Base-by-base conservation (phyloP, 352 stramenopile species). In the Pythium chondricola region DNA sequence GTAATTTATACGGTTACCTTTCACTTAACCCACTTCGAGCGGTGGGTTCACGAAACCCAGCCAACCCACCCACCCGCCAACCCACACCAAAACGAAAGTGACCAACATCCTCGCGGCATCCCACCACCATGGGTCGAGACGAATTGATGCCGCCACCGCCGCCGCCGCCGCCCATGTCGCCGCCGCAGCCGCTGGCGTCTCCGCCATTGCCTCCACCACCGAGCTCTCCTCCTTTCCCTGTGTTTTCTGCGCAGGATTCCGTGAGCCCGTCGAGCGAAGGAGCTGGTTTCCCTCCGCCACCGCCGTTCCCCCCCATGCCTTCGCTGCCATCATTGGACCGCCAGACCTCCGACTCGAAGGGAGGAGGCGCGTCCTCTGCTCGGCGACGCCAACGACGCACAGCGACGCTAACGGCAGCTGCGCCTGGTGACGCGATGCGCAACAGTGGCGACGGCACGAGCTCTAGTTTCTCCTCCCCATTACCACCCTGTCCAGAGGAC, bases 401-500 rank as follows among this genome's bases (percentile, higher is more conserved):
- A 2, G 48, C 32, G 16, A 36, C 38, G 36, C 27, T 36, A 22
- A 16, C 46, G 46, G 29, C 36, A 25, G 44, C 25, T 29, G 13
- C 4, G 27, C n/a, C n/a, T n/a, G n/a, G n/a, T n/a, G n/a, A n/a
- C n/a, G 16, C 5, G 26, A 38, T 25, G 35, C 14, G n/a, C 14
- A 33, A 10, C 20, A 44, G 29, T 16, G 20, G 38, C 25, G 48
- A 63, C 33, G 48, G 56, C 17, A 53, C 35, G 24, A 82, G 68
- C 57, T 83, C 75, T 37, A 77, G 67, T 37, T 90, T 88, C 45
- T 90, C 75, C 18, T 90, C 78, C 11, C 78, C 78, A 10, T 53
- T 90, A 40, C 78, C 78, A 18, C 78, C 78, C 4, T 90, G 75
- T 52, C 78, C 78, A 8, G 78, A 90, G 44, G 77, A 88, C 26